Conservation (phyloP, 163 green algal genomes). For the Scenedesmus sp. region DNA sequence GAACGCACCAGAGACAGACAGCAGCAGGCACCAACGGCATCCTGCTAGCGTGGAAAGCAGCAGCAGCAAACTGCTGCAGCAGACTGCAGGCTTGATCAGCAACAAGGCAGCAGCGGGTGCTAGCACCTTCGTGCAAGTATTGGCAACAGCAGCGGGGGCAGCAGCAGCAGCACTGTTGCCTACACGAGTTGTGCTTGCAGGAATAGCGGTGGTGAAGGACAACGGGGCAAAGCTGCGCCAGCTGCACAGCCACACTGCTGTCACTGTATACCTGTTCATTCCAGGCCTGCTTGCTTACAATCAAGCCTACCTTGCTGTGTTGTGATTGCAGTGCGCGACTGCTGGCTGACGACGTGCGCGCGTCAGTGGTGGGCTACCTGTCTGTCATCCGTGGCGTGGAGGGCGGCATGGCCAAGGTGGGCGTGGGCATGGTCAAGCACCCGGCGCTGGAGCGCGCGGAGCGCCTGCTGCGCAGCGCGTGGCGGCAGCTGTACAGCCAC, state of each 20-base stretch:
- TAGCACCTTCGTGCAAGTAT: no score
- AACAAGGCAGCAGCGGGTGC: no score
- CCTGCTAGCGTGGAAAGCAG: no score
- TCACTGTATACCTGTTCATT: no score
- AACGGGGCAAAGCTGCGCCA: no score
- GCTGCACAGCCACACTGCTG: no score
- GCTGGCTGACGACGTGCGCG: constrained; percentile 93
- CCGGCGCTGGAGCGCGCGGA: constrained; percentile 75
- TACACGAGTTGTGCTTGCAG: no score
- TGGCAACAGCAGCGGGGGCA: neutral
- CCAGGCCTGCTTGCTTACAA: neutral
- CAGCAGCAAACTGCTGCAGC: no score
- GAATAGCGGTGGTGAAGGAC: no score
- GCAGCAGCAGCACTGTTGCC: neutral
- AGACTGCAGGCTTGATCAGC: no score
- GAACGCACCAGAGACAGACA: no score
- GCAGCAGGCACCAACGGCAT: no score
- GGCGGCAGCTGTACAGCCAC: constrained; percentile 36
- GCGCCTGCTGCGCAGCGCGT: constrained; percentile 60
- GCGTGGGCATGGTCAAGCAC: constrained; percentile 35
- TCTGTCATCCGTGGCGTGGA: constrained; percentile 87
- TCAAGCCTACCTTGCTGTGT: neutral
- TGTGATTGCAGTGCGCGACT: constrained; percentile 74
- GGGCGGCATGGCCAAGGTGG: constrained; percentile 69
- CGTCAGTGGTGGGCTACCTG: constrained; percentile 91